Evolutionary conservation across 345 rosid genomes (phyloP).

Genomic region (Turritis glabra): DNA sequence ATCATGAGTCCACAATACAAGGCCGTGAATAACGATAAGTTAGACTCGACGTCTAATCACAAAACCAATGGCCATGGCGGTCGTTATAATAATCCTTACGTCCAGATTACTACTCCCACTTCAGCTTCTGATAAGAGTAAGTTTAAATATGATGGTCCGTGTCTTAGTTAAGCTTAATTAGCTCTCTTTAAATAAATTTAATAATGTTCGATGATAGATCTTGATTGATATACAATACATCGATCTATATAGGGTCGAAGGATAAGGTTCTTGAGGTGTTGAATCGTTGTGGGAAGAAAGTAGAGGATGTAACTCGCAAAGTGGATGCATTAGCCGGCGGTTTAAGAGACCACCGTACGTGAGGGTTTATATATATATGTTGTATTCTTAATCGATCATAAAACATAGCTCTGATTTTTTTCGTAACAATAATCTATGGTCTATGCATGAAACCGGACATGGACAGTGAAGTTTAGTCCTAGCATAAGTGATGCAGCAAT

Average conservation of each 20-base stretch:
- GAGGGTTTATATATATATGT: background rate
- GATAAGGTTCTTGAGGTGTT: slow-evolving; percentile 49
- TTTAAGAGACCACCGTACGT: slow-evolving; percentile 64
- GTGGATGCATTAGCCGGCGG: slow-evolving; percentile 60
- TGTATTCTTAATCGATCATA: background rate
- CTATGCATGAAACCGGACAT: background rate
- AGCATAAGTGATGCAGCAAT: slow-evolving; percentile 75
- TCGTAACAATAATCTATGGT: background rate
- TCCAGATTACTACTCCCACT: slow-evolving; percentile 43
- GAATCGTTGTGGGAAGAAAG: slow-evolving; percentile 60
- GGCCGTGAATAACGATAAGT: background rate
- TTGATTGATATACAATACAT: background rate
- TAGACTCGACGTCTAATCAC: slow-evolving; percentile 5
- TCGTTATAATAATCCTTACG: slow-evolving; percentile 47
- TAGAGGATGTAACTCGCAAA: slow-evolving; percentile 58
- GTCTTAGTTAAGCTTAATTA: background rate
- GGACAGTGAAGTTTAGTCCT: slow-evolving; percentile 65
- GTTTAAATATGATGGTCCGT: background rate
- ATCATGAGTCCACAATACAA: slow-evolving; percentile 24
- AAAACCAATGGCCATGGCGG: slow-evolving; percentile 23
- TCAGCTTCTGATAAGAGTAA: slow-evolving; percentile 43
- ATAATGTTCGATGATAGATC: background rate
- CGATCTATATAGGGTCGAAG: slow-evolving; percentile 48
- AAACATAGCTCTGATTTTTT: background rate
- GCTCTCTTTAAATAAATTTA: background rate